These are phyloP conservation scores for Apium graveolens DNA, from an alignment of 129 eudicot genomes.

Conservation along the genomic window DNA sequence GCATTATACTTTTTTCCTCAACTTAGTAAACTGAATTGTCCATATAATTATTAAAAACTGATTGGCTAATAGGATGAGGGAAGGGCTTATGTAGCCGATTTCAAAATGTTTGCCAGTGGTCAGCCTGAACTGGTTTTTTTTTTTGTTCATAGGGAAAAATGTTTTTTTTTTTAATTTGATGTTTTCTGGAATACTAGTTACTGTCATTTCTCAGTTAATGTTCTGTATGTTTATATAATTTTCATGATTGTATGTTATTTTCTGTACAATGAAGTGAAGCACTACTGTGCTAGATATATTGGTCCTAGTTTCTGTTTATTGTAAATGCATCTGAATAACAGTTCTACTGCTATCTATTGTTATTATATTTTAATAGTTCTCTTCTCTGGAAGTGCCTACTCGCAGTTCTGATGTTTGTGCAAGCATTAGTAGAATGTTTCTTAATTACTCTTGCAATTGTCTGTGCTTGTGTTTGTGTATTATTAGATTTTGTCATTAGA, in stretches of 20 bases:
- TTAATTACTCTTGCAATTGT: neutral
- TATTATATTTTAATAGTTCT: neutral
- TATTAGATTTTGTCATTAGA: neutral
- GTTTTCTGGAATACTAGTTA: neutral
- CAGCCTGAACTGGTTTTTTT: neutral
- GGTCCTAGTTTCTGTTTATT: neutral
- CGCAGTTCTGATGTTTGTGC: neutral
- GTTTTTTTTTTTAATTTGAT: neutral
- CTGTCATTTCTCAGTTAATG: neutral
- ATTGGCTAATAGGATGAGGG: neutral
- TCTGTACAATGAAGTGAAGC: neutral
- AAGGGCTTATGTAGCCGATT: neutral
- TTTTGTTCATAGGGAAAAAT: neutral
- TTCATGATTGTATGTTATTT: neutral
- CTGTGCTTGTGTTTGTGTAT: neutral
- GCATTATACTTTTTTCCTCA: neutral
- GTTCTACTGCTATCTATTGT: neutral
- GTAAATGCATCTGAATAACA: neutral
- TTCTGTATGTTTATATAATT: neutral
- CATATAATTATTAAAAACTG: neutral
- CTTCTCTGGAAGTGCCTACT: neutral
- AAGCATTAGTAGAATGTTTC: neutral
- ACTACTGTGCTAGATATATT: neutral
- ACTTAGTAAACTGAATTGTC: neutral
- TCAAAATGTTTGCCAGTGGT: neutral